Percentiles rank a stretch among this genome's conserved stretches.
phyloP scores from a whole-genome alignment of 2,329 filamentous ascomycete genomes.

The Aspergillus unguis region DNA sequence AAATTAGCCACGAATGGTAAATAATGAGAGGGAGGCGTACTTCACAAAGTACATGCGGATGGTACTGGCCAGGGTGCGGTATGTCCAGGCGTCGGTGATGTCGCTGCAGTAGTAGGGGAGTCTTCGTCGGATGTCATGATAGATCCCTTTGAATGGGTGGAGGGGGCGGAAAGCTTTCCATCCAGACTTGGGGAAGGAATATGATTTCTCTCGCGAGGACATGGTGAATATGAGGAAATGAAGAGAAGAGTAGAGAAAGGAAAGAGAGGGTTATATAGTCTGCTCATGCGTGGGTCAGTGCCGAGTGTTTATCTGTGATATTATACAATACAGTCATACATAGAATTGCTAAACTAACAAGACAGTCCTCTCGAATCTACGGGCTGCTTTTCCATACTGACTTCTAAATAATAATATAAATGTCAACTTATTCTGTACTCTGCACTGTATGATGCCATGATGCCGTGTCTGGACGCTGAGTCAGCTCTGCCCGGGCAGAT shows the following conservation, averaged over 20 bases:
- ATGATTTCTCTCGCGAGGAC: constrained; percentile 22
- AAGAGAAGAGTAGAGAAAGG: no score
- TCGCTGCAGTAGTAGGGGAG: constrained; percentile 57
- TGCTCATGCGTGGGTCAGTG: no score
- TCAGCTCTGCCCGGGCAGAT: constrained; percentile 19
- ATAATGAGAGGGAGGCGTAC: neutral
- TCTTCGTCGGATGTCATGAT: constrained; percentile 51
- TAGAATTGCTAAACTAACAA: no score
- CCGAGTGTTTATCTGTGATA: no score
- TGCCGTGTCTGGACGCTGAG: neutral
- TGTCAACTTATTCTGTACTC: no score
- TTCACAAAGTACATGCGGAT: constrained; percentile 58
- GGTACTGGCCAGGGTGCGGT: constrained; percentile 53
- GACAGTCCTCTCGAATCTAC: no score
- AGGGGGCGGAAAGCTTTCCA: constrained; percentile 44
- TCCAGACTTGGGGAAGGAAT: constrained; percentile 37
- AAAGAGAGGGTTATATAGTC: no score
- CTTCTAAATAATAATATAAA: no score
- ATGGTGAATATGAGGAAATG: no score
- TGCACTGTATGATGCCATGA: no score
- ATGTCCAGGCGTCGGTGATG: constrained; percentile 54
- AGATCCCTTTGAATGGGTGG: constrained; percentile 52
- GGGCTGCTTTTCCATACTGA: no score
- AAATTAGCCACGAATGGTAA: neutral
- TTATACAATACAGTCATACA: no score